These are phyloP conservation scores for Hemerocallis citrina DNA, from an alignment of 106 monocot species.

Conservation along the genomic window DNA sequence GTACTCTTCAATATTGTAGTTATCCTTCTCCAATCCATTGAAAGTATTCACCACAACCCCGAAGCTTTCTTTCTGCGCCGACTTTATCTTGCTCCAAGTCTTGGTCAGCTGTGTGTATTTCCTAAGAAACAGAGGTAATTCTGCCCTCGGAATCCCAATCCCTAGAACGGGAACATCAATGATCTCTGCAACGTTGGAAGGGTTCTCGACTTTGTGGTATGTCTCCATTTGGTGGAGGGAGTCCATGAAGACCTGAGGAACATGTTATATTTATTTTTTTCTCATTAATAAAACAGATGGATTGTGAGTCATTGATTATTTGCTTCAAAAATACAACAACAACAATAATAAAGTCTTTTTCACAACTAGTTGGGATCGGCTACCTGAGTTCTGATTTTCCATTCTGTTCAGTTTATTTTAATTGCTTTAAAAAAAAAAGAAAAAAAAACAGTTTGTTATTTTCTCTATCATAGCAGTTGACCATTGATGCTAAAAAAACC, in stretches of 20 bases:
- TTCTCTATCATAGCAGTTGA: too few species aligned
- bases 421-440: too few species aligned
- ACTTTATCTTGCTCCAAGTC: conserved; percentile 15
- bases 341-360: too few species aligned
- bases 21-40: not conserved
- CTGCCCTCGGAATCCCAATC: conserved; percentile 2
- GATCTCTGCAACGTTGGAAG: not conserved
- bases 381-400: too few species aligned
- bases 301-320: too few species aligned
- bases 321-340: too few species aligned
- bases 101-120: conserved; percentile 6
- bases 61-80: conserved; percentile 15
- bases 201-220: not conserved
- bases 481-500: too few species aligned
- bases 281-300: too few species aligned
- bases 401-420: too few species aligned
- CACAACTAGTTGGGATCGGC: too few species aligned
- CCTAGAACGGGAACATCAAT: not conserved
- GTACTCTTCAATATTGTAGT: not conserved
- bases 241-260: not conserved
- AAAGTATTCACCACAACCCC: not conserved
- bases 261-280: too few species aligned
- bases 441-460: too few species aligned
- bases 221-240: not conserved
- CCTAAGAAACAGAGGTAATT: conserved; percentile 33